Percentiles rank a stretch among this genome's conserved stretches.
Evolutionary conservation across 257 asterid genomes (phyloP).

Genomic region (Plantago ovata): DNA sequence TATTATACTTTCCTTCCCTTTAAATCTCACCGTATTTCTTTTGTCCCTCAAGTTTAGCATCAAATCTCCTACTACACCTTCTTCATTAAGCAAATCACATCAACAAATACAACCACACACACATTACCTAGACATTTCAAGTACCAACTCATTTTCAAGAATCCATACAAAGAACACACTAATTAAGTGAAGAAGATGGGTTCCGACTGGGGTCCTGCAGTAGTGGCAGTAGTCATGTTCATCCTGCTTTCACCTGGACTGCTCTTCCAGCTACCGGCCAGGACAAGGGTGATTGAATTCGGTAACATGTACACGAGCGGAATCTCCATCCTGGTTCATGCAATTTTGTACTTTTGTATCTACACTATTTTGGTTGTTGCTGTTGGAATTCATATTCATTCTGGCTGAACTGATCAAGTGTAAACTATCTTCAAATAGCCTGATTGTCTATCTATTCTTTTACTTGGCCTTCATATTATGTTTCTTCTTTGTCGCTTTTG

Average conservation of each 20-base stretch:
- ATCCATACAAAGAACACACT: not conserved
- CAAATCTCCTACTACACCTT: no score
- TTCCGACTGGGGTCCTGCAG: slow-evolving; percentile 85
- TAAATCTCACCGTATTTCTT: no score
- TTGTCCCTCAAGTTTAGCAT: no score
- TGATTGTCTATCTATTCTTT: no score
- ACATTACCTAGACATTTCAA: not conserved
- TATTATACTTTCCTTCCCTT: no score
- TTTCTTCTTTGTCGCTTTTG: no score
- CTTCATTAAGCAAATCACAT: no score
- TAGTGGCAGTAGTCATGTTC: slow-evolving; percentile 90
- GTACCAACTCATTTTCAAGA: not conserved
- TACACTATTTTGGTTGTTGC: slow-evolving; percentile 83
- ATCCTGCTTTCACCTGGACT: slow-evolving; percentile 80
- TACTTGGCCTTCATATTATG: no score
- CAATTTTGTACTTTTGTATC: slow-evolving; percentile 71
- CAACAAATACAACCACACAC: no score
- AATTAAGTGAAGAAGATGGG: not conserved
- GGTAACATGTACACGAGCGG: slow-evolving; percentile 97
- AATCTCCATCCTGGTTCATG: slow-evolving; percentile 75
- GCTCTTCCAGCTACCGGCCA: slow-evolving; percentile 84
- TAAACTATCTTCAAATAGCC: not conserved
- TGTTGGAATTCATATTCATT: slow-evolving; percentile 66
- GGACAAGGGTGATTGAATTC: slow-evolving; percentile 67
- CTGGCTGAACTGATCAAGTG: slow-evolving; percentile 29